A percentile compares a stretch with the other conserved stretches of the same genome.
Evolutionary conservation across 768 basidiomycete genomes (phyloP).

Genomic region (Lactifluus volemus): DNA sequence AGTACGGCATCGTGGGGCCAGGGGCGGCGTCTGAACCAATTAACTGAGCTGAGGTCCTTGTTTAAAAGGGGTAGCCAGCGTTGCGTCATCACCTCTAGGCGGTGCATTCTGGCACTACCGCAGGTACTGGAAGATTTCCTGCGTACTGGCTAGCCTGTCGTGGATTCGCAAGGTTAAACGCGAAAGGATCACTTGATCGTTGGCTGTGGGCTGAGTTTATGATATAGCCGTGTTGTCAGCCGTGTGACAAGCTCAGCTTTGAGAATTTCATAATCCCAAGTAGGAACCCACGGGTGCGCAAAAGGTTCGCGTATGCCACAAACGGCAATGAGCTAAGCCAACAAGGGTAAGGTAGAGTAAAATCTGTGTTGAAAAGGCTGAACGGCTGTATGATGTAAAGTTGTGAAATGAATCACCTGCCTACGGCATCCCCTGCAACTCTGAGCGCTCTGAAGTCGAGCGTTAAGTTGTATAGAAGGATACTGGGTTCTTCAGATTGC

Average conservation of each 20-base stretch:
- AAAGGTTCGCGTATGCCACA: not conserved
- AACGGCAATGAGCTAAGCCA: not conserved
- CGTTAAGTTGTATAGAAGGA: not conserved
- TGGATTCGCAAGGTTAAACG: not conserved
- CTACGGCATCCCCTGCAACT: not conserved
- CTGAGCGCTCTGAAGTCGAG: not conserved
- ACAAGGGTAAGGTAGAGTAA: not conserved
- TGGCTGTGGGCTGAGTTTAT: no score
- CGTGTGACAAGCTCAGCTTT: conserved; percentile 2
- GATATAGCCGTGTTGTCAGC: not conserved
- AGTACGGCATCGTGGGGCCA: conserved; percentile 7
- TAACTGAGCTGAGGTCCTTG: not conserved
- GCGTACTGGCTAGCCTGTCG: not conserved
- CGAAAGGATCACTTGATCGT: no score
- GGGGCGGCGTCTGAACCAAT: not conserved
- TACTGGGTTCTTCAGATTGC: not conserved
- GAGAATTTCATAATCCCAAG: conserved; percentile 8
- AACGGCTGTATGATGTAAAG: not conserved
- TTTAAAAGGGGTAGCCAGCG: not conserved
- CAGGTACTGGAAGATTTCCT: not conserved
- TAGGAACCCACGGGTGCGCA: not conserved
- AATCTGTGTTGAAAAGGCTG: not conserved
- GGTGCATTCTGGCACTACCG: not conserved
- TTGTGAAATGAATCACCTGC: not conserved
- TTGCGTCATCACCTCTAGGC: not conserved